These are phyloP conservation scores for Phytophthora foliorum DNA, from an alignment of 352 stramenopile species.

Conservation along the genomic window DNA sequence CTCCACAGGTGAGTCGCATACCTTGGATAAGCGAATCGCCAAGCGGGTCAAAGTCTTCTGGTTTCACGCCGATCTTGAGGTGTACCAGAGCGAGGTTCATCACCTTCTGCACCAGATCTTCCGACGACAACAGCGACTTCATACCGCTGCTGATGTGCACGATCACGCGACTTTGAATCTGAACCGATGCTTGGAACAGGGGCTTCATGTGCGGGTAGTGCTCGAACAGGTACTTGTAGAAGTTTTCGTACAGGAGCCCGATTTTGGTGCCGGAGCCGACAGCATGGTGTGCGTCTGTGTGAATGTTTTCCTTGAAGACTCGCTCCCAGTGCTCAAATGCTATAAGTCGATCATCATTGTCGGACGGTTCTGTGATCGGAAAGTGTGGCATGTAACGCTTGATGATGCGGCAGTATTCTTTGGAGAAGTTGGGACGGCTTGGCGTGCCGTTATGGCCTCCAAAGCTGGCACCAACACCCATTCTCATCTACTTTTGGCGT, in stretches of 20 bases:
- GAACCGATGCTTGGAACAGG: conserved; percentile 65
- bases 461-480: conserved; percentile 48
- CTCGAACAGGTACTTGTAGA: conserved; percentile 78
- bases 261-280: conserved; percentile 56
- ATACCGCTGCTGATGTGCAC: conserved; percentile 74
- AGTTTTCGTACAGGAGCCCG: conserved; percentile 66
- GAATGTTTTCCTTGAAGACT: conserved; percentile 76
- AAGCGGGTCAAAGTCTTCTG: conserved; percentile 70
- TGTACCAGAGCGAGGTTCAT: conserved; percentile 66
- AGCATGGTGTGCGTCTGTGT: conserved; percentile 60
- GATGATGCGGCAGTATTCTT: conserved; percentile 74
- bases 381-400: conserved; percentile 74
- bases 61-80: conserved; percentile 76
- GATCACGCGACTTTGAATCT: conserved; percentile 72
- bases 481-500: conserved; percentile 13
- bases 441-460: conserved; percentile 7
- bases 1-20: conserved; percentile 61
- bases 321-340: conserved; percentile 75
- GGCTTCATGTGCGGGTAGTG: conserved; percentile 67
- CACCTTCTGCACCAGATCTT: conserved; percentile 69
- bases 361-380: conserved; percentile 55
- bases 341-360: conserved; percentile 55
- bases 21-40: conserved; percentile 67
- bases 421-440: conserved; percentile 55
- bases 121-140: conserved; percentile 62